These are phyloP conservation scores for Suhomyces sp. DNA, from an alignment of 805 yeast genomes.

Conservation along the genomic window DNA sequence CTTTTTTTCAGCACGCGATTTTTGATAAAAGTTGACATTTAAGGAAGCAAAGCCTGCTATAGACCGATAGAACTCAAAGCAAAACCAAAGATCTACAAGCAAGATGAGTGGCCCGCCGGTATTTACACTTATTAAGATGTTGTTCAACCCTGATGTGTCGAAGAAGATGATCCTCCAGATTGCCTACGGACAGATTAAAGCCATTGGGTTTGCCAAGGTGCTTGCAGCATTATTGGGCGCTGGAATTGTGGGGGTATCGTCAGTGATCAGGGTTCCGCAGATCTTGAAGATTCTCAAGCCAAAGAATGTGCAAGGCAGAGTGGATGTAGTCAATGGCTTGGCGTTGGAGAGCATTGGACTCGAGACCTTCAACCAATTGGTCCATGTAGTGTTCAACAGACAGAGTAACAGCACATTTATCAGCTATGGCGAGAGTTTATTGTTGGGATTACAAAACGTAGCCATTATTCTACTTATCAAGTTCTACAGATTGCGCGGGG, in stretches of 20 bases:
- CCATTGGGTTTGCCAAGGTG: slow-evolving; percentile 33
- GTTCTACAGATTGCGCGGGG: slow-evolving; percentile 26
- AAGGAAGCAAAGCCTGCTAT: not conserved
- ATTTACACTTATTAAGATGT: slow-evolving; percentile 26
- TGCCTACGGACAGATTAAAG: slow-evolving; percentile 32
- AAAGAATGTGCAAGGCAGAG: slow-evolving; percentile 18
- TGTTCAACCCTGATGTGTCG: slow-evolving; percentile 39
- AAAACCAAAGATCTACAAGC: not conserved
- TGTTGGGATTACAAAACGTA: slow-evolving; percentile 38
- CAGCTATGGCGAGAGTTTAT: slow-evolving; percentile 40
- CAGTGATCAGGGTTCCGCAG: slow-evolving; percentile 41
- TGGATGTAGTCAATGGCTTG: slow-evolving; percentile 35
- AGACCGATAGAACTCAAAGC: not conserved
- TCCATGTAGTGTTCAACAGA: slow-evolving; percentile 38
- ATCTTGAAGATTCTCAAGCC: slow-evolving; percentile 34
- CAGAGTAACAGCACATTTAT: slow-evolving; percentile 34
- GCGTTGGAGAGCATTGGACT: slow-evolving; percentile 33
- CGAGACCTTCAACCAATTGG: slow-evolving; percentile 35
- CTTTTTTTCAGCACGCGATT: not conserved
- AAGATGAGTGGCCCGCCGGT: slow-evolving; percentile 25
- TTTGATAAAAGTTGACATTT: not conserved
- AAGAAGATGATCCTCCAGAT: slow-evolving; percentile 37
- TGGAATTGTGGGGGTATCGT: slow-evolving; percentile 34
- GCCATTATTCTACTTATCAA: slow-evolving; percentile 34
- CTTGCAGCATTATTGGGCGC: slow-evolving; percentile 32